Conservation (phyloP, 2,329 filamentous ascomycete species). For the Phaeophleospora eucalypticola region DNA sequence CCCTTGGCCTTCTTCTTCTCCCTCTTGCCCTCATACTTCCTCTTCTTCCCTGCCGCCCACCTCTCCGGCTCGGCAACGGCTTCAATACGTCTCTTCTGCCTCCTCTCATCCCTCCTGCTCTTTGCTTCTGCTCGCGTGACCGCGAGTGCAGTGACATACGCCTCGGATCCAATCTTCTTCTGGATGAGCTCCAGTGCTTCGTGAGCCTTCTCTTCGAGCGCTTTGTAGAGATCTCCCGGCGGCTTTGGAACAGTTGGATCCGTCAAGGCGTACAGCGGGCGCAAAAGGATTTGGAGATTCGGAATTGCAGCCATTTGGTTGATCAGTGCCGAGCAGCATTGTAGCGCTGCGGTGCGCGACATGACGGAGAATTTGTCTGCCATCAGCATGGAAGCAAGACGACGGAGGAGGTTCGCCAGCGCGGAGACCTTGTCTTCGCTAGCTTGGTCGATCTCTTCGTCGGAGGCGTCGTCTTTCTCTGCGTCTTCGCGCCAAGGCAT, state of each 20-base stretch:
- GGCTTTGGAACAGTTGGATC: constrained; percentile 65
- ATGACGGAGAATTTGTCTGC: constrained; percentile 57
- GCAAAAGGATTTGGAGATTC: constrained; percentile 61
- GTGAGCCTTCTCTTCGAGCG: constrained; percentile 65
- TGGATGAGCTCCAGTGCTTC: constrained; percentile 80
- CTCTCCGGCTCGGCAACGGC: constrained; percentile 77
- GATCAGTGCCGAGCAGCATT: constrained; percentile 67
- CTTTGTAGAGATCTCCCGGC: constrained; percentile 57
- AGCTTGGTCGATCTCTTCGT: constrained; percentile 32
- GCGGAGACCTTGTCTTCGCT: constrained; percentile 41
- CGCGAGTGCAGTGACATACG: constrained; percentile 71
- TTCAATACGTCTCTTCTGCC: constrained; percentile 83
- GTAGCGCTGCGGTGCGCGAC: constrained; percentile 67
- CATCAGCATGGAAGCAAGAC: constrained; percentile 68
- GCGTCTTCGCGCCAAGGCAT: constrained; percentile 46
- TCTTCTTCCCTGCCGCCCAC: constrained; percentile 72
- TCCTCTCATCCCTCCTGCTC: constrained; percentile 66
- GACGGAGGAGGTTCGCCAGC: constrained; percentile 72
- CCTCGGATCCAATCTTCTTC: constrained; percentile 74
- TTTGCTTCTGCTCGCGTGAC: constrained; percentile 70
- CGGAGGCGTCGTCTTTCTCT: constrained; percentile 34
- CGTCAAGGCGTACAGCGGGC: constrained; percentile 76
- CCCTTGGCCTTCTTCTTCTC: constrained; percentile 76
- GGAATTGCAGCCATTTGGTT: constrained; percentile 59
- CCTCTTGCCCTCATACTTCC: constrained; percentile 79